Conservation (phyloP, 805 yeast genomes). For the Cyberlindnera maritima region DNA sequence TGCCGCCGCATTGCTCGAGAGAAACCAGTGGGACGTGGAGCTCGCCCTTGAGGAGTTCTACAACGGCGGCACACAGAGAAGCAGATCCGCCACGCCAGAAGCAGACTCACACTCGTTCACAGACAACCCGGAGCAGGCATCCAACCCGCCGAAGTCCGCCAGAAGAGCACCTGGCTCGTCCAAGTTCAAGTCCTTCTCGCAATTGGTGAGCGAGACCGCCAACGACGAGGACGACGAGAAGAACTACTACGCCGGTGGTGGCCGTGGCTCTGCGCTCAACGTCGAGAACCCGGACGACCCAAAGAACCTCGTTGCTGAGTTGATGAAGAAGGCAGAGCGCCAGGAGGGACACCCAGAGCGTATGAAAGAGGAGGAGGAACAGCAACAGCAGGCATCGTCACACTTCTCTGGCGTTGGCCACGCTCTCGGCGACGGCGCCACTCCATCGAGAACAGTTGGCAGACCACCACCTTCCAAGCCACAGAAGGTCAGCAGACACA, state of each 20-base stretch:
- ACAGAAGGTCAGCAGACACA: constrained; percentile 67
- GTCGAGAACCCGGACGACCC: constrained; percentile 63
- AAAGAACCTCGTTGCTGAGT: constrained; percentile 47
- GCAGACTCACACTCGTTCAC: constrained; percentile 1
- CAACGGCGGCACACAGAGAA: constrained; percentile 20
- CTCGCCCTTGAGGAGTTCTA: constrained; percentile 34
- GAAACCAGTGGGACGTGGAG: constrained; percentile 30
- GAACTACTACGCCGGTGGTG: constrained; percentile 64
- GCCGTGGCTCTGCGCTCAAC: constrained; percentile 72
- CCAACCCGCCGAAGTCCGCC: not conserved
- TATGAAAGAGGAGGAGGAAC: constrained; percentile 17
- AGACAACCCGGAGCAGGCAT: constrained; percentile 10
- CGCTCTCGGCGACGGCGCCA: constrained; percentile 35
- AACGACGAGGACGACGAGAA: constrained; percentile 53
- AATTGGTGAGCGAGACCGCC: constrained; percentile 36
- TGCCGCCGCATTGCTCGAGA: constrained; percentile 21
- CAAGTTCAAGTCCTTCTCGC: constrained; percentile 39
- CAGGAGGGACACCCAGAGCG: constrained; percentile 44
- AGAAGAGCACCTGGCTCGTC: constrained; percentile 13
- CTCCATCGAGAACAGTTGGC: constrained; percentile 34
- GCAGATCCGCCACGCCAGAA: constrained; percentile 5
- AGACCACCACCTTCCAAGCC: constrained; percentile 32
- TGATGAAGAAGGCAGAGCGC: constrained; percentile 66
- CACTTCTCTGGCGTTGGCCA: constrained; percentile 39
- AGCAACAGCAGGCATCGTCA: constrained; percentile 30